phyloP scores from a whole-genome alignment of 108 stramenopile species.

The Skeletonema potamos region DNA sequence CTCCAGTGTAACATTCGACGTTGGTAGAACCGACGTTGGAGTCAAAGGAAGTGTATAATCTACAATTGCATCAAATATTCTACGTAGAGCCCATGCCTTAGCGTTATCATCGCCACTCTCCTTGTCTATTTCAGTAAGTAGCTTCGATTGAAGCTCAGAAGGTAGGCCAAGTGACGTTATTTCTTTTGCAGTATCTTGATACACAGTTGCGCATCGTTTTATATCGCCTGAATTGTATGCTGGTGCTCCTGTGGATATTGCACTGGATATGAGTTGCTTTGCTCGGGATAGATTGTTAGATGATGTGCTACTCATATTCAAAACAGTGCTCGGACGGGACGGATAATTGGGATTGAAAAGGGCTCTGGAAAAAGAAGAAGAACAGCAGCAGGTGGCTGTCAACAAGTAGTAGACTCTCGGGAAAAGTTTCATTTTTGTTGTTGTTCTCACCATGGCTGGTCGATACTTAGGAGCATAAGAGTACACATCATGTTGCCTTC shows the following conservation, averaged over 20 bases:
- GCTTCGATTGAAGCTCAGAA: conserved; percentile 14
- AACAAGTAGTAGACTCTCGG: not conserved
- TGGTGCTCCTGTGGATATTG: conserved; percentile 55
- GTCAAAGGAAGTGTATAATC: conserved; percentile 47
- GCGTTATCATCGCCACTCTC: conserved; percentile 12
- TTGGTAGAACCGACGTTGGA: conserved; percentile 1
- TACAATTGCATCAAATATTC: conserved; percentile 47
- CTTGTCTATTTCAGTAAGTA: conserved; percentile 13
- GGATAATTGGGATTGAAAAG: not conserved
- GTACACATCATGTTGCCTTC: too few relatives aligned
- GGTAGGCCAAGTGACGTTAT: conserved; percentile 35
- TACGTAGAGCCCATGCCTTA: conserved; percentile 50
- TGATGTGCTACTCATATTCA: not conserved
- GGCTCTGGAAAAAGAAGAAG: not conserved
- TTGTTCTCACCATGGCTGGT: not conserved
- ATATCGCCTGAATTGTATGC: conserved; percentile 59
- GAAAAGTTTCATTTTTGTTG: not conserved
- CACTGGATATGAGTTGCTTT: conserved; percentile 33
- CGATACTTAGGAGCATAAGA: too few relatives aligned
- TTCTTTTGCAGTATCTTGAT: conserved; percentile 40
- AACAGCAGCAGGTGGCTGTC: not conserved
- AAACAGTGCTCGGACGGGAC: not conserved
- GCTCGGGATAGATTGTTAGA: not conserved
- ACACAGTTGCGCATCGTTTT: conserved; percentile 37
- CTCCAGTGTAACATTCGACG: conserved; percentile 17